phyloP scores from a whole-genome alignment of 2,329 filamentous ascomycete species.

The Fusarium duplospermum region DNA sequence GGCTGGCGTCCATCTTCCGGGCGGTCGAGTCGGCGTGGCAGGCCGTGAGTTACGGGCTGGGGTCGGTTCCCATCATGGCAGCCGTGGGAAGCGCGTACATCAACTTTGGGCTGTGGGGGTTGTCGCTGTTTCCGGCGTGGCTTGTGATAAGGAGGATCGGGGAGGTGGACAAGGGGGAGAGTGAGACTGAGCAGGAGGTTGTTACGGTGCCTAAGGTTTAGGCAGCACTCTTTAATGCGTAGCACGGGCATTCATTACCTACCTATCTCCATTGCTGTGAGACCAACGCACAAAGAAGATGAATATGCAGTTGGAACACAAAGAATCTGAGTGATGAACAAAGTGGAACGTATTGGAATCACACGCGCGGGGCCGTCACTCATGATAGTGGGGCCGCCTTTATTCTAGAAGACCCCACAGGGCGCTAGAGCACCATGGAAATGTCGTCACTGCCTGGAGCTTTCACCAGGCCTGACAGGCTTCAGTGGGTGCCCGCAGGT shows the following conservation, averaged over 20 bases:
- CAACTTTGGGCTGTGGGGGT: neutral
- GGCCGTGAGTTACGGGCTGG: neutral
- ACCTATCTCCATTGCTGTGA: neutral
- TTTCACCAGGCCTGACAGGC: neutral
- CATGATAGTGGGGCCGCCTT: neutral
- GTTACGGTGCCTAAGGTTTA: neutral
- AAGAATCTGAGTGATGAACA: neutral
- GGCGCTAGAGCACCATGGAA: conserved; percentile 27
- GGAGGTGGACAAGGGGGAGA: neutral
- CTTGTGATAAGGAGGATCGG: neutral
- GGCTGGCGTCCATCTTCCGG: neutral
- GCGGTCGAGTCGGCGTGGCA: neutral
- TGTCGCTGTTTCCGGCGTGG: neutral
- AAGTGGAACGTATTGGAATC: neutral
- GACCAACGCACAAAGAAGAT: neutral
- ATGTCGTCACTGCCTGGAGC: conserved; percentile 37
- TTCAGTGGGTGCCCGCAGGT: conserved; percentile 11
- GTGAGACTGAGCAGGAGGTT: neutral
- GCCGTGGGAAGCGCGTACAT: neutral
- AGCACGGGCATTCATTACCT: no score
- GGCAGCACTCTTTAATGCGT: neutral
- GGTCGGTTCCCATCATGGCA: neutral
- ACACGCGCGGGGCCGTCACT: neutral
- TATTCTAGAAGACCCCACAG: conserved; percentile 45
- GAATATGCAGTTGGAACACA: neutral